Evolutionary conservation across 768 basidiomycete genomes (phyloP), one percentile per base, ranked within the genome.

Genomic region (Imleria badia): DNA sequence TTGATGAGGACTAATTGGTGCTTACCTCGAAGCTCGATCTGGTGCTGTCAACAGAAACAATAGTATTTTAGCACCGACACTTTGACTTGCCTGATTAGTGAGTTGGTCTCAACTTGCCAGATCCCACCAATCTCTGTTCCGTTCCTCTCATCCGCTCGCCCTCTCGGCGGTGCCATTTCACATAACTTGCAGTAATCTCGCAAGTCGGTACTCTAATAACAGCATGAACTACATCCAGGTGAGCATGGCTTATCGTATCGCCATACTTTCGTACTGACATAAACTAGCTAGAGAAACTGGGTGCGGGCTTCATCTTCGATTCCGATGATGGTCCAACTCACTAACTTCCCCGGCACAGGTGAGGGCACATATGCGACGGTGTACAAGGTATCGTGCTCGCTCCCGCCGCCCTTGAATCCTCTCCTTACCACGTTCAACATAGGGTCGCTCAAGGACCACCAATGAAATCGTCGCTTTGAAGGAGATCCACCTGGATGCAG

Each of bases 401-500:
- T 34, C 34, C 9, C 22, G 30, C 44, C 43, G 30, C 44, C 43
- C 19, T 30, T 6, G 17, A 19, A 40, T 30, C 23, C 5, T 36
- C 48, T 44, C 20, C 54, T 58, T 31, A 57, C 23, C 36, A n/a
- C 14, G 19, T 36, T 54, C 38, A 19, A 35, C 17, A 22, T 51
- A 94, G 91, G 97, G 97, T 15, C 87, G 96, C 59, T 97, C 94
- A 20, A 80, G 95, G 56, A 94, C 94, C 31, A 98, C 95, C n/a
- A 97, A 97, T 64, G 97, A 98, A 72, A 93, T 97, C 48, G 97
- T 99, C 17, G 97, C 97, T 13, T 73, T 99, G 52, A 99, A 99
- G 73, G 97, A 99, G 77, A 99, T 99, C 60, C 95, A 98, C 67
- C 89, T 99, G 56, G 97, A 99, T 77, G 91, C 97, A 6, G 97